A percentile compares a stretch with the other conserved stretches of the same genome.
phyloP scores from a whole-genome alignment of 257 asterid species.

The Solanum bulbocastanum region DNA sequence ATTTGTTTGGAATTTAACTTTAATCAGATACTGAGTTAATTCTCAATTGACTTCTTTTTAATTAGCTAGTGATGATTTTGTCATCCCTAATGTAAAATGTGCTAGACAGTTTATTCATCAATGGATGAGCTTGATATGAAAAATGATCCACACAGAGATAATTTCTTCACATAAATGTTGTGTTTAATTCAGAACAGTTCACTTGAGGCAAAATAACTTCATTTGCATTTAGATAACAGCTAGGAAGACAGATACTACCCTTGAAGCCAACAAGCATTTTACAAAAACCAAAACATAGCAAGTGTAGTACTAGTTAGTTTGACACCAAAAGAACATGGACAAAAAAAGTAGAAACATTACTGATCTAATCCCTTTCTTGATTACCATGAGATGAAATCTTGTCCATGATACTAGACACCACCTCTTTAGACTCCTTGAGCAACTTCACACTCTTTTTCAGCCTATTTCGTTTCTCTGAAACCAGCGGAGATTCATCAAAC shows the following conservation, averaged over 20 bases:
- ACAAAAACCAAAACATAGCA: not conserved
- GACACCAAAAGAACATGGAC: not conserved
- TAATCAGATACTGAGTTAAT: no score
- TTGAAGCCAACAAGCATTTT: not conserved
- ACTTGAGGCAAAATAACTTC: not conserved
- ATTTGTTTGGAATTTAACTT: no score
- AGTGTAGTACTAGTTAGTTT: not conserved
- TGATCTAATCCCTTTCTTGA: not conserved
- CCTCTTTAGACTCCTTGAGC: no score
- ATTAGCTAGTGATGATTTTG: no score
- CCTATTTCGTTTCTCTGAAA: no score
- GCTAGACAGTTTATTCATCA: no score
- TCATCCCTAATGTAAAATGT: no score
- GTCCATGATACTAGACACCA: not conserved
- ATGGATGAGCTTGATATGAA: no score
- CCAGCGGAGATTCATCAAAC: no score
- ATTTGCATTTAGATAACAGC: not conserved
- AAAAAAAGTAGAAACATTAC: not conserved
- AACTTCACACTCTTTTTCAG: no score
- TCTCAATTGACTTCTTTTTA: no score
- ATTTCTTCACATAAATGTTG: not conserved
- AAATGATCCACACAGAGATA: not conserved
- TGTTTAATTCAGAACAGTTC: not conserved
- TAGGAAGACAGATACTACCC: not conserved
- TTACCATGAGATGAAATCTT: not conserved